Evolutionary conservation across 129 eudicot species (phyloP).

Genomic region (Heracleum sosnowskyi): DNA sequence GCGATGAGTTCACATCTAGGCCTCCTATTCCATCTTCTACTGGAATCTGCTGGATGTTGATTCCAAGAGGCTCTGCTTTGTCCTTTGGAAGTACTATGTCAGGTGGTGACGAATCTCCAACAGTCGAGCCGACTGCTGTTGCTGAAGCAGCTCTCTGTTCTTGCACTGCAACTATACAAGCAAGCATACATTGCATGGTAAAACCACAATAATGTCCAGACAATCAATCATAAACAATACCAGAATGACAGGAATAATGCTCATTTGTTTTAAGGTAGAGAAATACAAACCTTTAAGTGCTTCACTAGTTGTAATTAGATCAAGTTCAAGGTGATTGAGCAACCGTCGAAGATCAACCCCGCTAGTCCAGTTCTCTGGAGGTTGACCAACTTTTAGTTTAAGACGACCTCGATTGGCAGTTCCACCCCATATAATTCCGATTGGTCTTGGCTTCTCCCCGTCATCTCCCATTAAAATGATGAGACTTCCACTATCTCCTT

Average conservation of each 20-base stretch:
- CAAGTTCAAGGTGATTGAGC: conserved; percentile 95
- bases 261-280: background rate
- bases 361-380: conserved; percentile 97
- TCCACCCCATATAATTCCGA: conserved; percentile 98
- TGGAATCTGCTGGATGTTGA: conserved; percentile 74
- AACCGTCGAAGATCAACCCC: conserved; percentile 96
- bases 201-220: background rate
- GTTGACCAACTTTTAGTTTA: conserved; percentile 87
- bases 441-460: conserved; percentile 79
- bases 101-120: conserved; percentile 89
- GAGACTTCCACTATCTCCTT: conserved; percentile 94
- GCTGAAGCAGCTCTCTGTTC: conserved; percentile 88
- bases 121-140: conserved; percentile 64
- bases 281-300: conserved; percentile 60
- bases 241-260: background rate
- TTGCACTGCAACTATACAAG: conserved; percentile 65
- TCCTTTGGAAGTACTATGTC: conserved; percentile 75
- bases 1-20: conserved; percentile 79
- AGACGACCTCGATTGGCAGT: conserved; percentile 94
- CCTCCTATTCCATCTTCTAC: conserved; percentile 48
- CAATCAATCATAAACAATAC: background rate
- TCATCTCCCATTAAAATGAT: conserved; percentile 62
- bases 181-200: background rate
- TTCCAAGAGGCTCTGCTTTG: conserved; percentile 79
- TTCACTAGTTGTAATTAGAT: conserved; percentile 63